These are phyloP conservation scores for Pythium coloratum DNA, from an alignment of 352 stramenopile genomes.

Conservation along the genomic window DNA sequence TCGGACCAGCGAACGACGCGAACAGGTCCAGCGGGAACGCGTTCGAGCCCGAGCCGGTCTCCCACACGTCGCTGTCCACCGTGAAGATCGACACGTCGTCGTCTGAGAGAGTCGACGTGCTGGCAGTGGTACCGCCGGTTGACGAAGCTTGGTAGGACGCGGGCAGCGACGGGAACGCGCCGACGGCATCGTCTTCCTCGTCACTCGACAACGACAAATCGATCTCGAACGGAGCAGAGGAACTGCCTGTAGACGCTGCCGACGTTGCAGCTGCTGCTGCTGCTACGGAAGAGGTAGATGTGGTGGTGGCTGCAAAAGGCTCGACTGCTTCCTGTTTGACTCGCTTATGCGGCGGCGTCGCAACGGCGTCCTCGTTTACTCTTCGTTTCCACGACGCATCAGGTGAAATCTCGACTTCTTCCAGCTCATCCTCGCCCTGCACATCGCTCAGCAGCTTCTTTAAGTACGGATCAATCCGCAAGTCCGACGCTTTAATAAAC, in stretches of 20 bases:
- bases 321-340: conserved; percentile 54
- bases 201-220: too few species aligned
- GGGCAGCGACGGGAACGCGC: conserved; percentile 6
- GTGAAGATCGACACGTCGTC: conserved; percentile 68
- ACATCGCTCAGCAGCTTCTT: conserved; percentile 88
- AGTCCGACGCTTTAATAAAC: conserved; percentile 88
- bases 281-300: background rate
- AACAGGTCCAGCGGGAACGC: conserved; percentile 49
- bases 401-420: conserved; percentile 90
- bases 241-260: too few species aligned
- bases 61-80: conserved; percentile 66
- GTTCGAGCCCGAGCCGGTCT: conserved; percentile 26
- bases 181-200: too few species aligned
- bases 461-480: conserved; percentile 89
- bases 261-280: background rate
- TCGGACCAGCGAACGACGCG: conserved; percentile 8
- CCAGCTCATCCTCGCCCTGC: conserved; percentile 73
- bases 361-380: conserved; percentile 45
- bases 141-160: conserved; percentile 1
- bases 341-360: conserved; percentile 40
- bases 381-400: conserved; percentile 82
- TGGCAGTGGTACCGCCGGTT: conserved; percentile 4
- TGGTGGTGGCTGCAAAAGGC: background rate
- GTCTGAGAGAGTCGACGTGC: conserved; percentile 44
- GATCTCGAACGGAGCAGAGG: too few species aligned